Conservation (phyloP, 495 filamentous ascomycete species). For the Xylaria palmicola region DNA sequence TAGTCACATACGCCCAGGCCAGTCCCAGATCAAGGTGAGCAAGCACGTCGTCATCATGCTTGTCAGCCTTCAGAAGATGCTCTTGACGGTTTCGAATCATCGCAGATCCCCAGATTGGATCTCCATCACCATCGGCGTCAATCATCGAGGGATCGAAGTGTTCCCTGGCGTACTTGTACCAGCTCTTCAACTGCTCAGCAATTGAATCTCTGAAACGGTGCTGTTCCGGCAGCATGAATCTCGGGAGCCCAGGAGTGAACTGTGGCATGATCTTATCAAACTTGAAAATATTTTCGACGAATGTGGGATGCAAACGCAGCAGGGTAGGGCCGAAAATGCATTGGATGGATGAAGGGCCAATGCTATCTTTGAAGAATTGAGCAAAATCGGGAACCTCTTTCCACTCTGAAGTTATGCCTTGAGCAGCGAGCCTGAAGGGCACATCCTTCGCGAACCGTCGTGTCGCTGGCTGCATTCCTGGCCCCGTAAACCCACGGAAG, state of each 20-base stretch:
- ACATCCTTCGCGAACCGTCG: neutral
- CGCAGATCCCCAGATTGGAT: conserved; percentile 11
- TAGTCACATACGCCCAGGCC: conserved; percentile 19
- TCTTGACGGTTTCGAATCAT: conserved; percentile 9
- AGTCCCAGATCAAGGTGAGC: conserved; percentile 18
- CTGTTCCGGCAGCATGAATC: neutral
- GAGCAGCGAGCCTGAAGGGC: neutral
- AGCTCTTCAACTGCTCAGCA: conserved; percentile 3
- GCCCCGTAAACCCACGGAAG: neutral
- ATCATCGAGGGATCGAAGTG: conserved; percentile 1
- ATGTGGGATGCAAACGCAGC: neutral
- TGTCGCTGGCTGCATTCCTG: neutral
- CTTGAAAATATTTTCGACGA: conserved; percentile 7
- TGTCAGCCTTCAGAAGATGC: conserved; percentile 7
- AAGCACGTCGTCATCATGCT: conserved; percentile 18
- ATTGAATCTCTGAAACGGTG: conserved; percentile 3
- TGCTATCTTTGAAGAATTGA: conserved; percentile 3
- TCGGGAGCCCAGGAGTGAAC: neutral
- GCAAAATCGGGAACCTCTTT: conserved; percentile 8
- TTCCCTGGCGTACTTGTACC: conserved; percentile 8
- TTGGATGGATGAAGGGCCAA: conserved; percentile 1
- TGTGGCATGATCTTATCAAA: conserved; percentile 1
- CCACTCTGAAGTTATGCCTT: conserved; percentile 9
- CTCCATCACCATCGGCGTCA: conserved; percentile 9
- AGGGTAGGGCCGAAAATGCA: conserved; percentile 9